These are phyloP conservation scores for Paralagenidium karlingii DNA, from an alignment of 352 stramenopile species.

Conservation along the genomic window DNA sequence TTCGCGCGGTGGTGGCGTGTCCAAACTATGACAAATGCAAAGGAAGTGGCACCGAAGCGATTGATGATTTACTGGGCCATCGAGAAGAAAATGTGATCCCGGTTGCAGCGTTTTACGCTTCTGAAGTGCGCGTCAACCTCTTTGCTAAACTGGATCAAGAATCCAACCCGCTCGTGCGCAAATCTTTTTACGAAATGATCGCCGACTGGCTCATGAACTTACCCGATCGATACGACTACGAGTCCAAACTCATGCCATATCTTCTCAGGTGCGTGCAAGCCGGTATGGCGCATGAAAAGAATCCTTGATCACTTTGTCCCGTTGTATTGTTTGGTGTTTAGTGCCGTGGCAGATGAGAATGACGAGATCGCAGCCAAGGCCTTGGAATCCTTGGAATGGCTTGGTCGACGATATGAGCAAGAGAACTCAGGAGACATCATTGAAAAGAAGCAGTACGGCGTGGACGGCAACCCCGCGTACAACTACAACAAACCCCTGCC, in stretches of 20 bases:
- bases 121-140: constrained; percentile 86
- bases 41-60: constrained; percentile 89
- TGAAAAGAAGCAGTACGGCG: constrained; percentile 90
- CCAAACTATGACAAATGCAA: constrained; percentile 87
- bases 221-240: constrained; percentile 90
- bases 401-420: constrained; percentile 43
- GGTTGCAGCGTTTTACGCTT: constrained; percentile 88
- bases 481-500: constrained; percentile 80
- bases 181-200: constrained; percentile 81
- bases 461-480: constrained; percentile 80
- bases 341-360: constrained; percentile 68
- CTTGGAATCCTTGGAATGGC: constrained; percentile 54
- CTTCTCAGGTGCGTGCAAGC: constrained; percentile 53
- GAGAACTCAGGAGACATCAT: constrained; percentile 80
- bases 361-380: constrained; percentile 28
- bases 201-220: constrained; percentile 83
- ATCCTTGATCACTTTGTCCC: background rate
- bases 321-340: constrained; percentile 6
- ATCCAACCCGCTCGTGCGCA: constrained; percentile 62
- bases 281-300: background rate
- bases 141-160: constrained; percentile 88
- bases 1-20: constrained; percentile 73
- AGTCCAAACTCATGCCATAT: constrained; percentile 90
- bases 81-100: constrained; percentile 92
- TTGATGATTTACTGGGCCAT: constrained; percentile 90